Evolutionary conservation across 805 yeast genomes (phyloP).

Genomic region (Metschnikowia dekortorum): DNA sequence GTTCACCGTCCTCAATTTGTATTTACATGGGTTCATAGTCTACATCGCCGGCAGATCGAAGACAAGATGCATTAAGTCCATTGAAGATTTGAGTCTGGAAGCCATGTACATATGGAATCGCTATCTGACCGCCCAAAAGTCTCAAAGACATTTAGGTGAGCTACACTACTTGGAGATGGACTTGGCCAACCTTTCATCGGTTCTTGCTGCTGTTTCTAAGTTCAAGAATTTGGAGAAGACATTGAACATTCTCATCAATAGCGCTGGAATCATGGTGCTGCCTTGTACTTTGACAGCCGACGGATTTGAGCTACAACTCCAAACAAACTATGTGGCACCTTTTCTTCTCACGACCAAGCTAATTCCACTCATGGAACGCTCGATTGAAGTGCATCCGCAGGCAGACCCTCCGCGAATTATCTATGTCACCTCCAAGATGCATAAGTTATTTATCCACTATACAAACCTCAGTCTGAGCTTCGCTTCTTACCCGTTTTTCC

Average conservation of each 20-base stretch:
- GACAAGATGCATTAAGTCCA: conserved; percentile 52
- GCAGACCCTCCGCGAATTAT: conserved; percentile 50
- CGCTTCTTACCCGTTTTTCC: conserved; percentile 56
- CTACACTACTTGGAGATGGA: conserved; percentile 53
- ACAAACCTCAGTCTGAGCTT: conserved; percentile 47
- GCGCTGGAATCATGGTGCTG: conserved; percentile 79
- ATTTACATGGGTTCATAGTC: conserved; percentile 71
- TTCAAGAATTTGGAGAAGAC: conserved; percentile 44
- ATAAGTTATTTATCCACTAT: conserved; percentile 46
- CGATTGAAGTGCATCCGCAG: conserved; percentile 24
- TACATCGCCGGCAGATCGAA: conserved; percentile 70
- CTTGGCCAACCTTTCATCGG: conserved; percentile 37
- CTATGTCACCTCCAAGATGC: conserved; percentile 64
- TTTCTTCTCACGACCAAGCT: conserved; percentile 63
- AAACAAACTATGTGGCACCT: conserved; percentile 73
- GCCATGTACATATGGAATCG: conserved; percentile 34
- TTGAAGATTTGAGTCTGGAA: conserved; percentile 50
- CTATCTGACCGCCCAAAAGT: conserved; percentile 21
- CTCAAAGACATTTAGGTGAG: conserved; percentile 41
- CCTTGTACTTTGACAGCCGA: conserved; percentile 63
- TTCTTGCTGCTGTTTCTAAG: conserved; percentile 40
- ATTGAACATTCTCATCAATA: conserved; percentile 63
- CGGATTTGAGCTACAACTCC: conserved; percentile 74
- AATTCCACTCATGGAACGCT: conserved; percentile 47
- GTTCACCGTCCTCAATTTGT: conserved; percentile 69